Conservation (phyloP, 441 rosid species). For the Arabidopsis lyrata region DNA sequence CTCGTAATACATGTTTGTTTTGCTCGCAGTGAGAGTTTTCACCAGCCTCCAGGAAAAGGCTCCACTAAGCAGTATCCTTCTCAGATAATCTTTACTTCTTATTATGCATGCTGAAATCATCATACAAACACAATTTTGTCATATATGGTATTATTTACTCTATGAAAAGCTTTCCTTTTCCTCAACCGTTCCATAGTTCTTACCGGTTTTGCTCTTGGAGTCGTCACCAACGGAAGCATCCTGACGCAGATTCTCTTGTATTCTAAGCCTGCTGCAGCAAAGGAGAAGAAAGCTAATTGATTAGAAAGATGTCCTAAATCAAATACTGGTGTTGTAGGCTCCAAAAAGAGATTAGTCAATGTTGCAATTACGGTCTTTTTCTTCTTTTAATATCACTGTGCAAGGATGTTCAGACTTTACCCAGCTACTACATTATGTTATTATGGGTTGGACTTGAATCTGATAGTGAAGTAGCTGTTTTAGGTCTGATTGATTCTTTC, state of each 20-base stretch:
- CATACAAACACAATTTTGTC: background rate
- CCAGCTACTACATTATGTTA: background rate
- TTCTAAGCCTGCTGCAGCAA: conserved; percentile 54
- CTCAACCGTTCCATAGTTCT: conserved; percentile 61
- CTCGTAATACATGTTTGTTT: conserved; percentile 15
- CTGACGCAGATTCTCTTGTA: conserved; percentile 82
- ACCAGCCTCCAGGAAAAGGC: conserved; percentile 95
- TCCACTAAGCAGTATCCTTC: conserved; percentile 84
- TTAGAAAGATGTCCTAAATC: conserved; percentile 13
- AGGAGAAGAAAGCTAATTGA: conserved; percentile 72
- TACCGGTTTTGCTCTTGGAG: conserved; percentile 75
- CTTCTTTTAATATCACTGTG: background rate
- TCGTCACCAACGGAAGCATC: conserved; percentile 75
- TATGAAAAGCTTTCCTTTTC: conserved; percentile 31
- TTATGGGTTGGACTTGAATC: conserved; percentile 8
- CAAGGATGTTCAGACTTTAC: conserved; percentile 3
- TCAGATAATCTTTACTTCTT: conserved; percentile 10
- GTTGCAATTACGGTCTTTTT: conserved; percentile 10
- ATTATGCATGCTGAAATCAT: conserved; percentile 20
- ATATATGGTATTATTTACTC: background rate
- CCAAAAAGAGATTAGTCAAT: conserved; percentile 14
- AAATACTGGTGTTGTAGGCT: conserved; percentile 22
- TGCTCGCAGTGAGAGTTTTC: conserved; percentile 78
- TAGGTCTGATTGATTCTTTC: background rate
- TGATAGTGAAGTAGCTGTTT: conserved; percentile 1